Evolutionary conservation across 2,329 filamentous ascomycete genomes (phyloP).

Genomic region (Didymella sp.): DNA sequence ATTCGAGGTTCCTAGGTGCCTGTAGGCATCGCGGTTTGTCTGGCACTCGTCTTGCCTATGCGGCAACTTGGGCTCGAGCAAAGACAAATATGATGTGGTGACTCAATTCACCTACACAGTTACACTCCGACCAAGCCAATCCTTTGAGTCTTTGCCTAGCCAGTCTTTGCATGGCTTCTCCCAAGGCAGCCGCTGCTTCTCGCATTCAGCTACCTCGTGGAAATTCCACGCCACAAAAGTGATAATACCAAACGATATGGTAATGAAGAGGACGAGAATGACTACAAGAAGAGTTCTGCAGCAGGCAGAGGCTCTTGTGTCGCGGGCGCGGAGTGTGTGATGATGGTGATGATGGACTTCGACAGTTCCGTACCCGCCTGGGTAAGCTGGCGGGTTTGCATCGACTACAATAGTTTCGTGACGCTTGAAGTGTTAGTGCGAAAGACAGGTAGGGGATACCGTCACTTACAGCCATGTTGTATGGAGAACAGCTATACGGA

Average conservation of each 20-base stretch:
- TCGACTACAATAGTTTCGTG: slow-evolving; percentile 22
- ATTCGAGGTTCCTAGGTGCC: background rate
- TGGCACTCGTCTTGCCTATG: background rate
- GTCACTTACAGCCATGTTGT: slow-evolving; percentile 15
- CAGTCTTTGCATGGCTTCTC: slow-evolving; percentile 36
- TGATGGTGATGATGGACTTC: slow-evolving; percentile 35
- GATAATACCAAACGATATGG: slow-evolving; percentile 24
- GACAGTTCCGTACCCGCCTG: slow-evolving; percentile 26
- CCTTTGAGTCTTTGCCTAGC: slow-evolving; percentile 27
- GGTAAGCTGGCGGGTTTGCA: slow-evolving; percentile 30
- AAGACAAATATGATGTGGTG: background rate
- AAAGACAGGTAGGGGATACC: background rate
- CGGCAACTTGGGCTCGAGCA: background rate
- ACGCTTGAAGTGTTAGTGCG: slow-evolving; percentile 7
- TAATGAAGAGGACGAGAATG: slow-evolving; percentile 23
- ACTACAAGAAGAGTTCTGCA: slow-evolving; percentile 24
- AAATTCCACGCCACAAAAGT: slow-evolving; percentile 35
- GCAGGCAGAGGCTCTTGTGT: slow-evolving; percentile 19
- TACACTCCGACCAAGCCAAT: slow-evolving; percentile 26
- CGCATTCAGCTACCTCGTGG: slow-evolving; percentile 34
- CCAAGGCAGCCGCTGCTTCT: slow-evolving; percentile 34
- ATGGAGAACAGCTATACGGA: background rate
- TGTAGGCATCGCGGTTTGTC: background rate
- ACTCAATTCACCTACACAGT: background rate
- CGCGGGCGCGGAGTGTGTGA: slow-evolving; percentile 18